Percentiles rank a stretch among this genome's conserved stretches.
Conservation (phyloP, 805 yeast genomes). For the Kodamaea restingae region DNA sequence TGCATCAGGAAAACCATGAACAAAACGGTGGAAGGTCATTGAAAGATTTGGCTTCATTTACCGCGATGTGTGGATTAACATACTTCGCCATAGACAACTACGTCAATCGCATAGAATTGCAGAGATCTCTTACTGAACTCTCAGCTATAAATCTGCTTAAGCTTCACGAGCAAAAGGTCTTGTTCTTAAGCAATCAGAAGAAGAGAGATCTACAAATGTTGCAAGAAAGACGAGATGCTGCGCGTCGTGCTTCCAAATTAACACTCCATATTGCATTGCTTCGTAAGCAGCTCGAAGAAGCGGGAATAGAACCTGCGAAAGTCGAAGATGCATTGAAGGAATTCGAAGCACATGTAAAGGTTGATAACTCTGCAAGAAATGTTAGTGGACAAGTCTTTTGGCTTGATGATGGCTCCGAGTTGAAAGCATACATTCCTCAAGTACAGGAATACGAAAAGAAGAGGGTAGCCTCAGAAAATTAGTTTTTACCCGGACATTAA, state of each 20-base stretch:
- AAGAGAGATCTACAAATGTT: conserved; percentile 50
- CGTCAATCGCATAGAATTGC: conserved; percentile 36
- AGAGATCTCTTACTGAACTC: conserved; percentile 31
- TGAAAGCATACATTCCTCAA: conserved; percentile 54
- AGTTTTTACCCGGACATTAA: conserved; percentile 6
- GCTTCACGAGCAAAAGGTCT: conserved; percentile 42
- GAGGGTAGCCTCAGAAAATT: background rate
- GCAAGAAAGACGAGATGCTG: conserved; percentile 46
- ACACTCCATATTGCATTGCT: conserved; percentile 63
- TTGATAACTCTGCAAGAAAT: conserved; percentile 53
- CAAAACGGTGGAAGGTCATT: conserved; percentile 13
- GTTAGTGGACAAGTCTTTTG: conserved; percentile 55
- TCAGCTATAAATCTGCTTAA: conserved; percentile 36
- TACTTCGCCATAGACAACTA: conserved; percentile 54
- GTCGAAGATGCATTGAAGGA: conserved; percentile 51
- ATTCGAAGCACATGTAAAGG: conserved; percentile 55
- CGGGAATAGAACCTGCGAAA: conserved; percentile 53
- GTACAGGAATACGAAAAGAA: conserved; percentile 54
- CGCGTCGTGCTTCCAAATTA: conserved; percentile 54
- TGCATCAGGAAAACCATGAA: background rate
- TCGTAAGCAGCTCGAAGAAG: conserved; percentile 55
- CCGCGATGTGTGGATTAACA: conserved; percentile 42
- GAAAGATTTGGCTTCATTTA: conserved; percentile 38
- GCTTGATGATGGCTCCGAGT: conserved; percentile 45
- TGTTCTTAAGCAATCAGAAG: conserved; percentile 47